Conservation (phyloP, 805 yeast genomes). For the Debaryomyces castellii region DNA sequence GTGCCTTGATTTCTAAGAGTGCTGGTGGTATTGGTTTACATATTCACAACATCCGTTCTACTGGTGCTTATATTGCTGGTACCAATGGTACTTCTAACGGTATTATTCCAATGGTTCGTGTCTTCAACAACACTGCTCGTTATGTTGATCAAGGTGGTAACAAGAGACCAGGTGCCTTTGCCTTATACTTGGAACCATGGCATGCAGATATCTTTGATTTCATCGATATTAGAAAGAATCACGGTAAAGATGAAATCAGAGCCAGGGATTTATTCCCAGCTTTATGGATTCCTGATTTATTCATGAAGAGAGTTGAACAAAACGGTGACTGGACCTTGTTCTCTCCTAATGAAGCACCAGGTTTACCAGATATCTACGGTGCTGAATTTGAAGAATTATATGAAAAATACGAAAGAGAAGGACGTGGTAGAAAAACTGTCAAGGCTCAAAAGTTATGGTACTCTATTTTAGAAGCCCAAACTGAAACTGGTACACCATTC, state of each 20-base stretch:
- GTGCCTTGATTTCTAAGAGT: constrained; percentile 61
- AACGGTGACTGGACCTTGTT: constrained; percentile 58
- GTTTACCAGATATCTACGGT: constrained; percentile 54
- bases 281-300: constrained; percentile 61
- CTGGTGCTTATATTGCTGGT: constrained; percentile 62
- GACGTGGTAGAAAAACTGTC: constrained; percentile 48
- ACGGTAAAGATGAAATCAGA: constrained; percentile 63
- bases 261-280: constrained; percentile 66
- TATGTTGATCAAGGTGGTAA: constrained; percentile 68
- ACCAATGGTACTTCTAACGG: constrained; percentile 66
- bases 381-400: constrained; percentile 54
- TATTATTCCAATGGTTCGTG: constrained; percentile 62
- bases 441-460: constrained; percentile 65
- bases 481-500: constrained; percentile 66
- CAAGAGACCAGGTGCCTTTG: constrained; percentile 66
- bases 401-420: constrained; percentile 51
- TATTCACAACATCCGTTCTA: constrained; percentile 56
- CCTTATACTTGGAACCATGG: constrained; percentile 63
- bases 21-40: constrained; percentile 68
- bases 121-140: constrained; percentile 61
- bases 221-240: constrained; percentile 59
- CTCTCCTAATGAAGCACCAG: constrained; percentile 60
- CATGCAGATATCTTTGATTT: constrained; percentile 60
- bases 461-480: constrained; percentile 59
- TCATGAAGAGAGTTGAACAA: constrained; percentile 59